phyloP scores from a whole-genome alignment of 2,329 filamentous ascomycete genomes.

The Aureobasidium sp. region DNA sequence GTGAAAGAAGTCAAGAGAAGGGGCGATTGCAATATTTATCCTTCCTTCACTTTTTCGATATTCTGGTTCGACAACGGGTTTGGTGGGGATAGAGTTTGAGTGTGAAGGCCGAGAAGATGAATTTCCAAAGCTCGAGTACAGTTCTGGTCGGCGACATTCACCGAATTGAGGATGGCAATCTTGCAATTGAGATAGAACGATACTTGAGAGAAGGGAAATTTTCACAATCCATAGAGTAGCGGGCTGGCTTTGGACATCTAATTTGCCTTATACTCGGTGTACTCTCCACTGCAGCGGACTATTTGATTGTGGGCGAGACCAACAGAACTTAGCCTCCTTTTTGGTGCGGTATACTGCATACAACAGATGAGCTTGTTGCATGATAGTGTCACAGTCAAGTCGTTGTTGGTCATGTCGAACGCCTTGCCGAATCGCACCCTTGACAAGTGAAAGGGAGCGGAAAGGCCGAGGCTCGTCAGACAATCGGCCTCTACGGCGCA shows the following conservation, averaged over 20 bases:
- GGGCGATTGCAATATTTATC: background rate
- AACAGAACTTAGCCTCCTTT: background rate
- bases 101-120: background rate
- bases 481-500: background rate
- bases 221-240: background rate
- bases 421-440: background rate
- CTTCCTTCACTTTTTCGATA: background rate
- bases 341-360: background rate
- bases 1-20: background rate
- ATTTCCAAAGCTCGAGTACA: background rate
- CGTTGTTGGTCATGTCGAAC: constrained; percentile 1
- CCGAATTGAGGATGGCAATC: background rate
- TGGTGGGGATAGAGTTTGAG: background rate
- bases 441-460: background rate
- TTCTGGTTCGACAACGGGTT: constrained; percentile 3
- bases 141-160: background rate
- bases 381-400: background rate
- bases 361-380: background rate
- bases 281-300: background rate
- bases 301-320: background rate
- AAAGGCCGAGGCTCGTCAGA: background rate
- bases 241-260: background rate
- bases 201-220: background rate
- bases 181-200: background rate
- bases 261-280: background rate